phyloP scores from a whole-genome alignment of 345 rosid species.

The Passiflora organensis region DNA sequence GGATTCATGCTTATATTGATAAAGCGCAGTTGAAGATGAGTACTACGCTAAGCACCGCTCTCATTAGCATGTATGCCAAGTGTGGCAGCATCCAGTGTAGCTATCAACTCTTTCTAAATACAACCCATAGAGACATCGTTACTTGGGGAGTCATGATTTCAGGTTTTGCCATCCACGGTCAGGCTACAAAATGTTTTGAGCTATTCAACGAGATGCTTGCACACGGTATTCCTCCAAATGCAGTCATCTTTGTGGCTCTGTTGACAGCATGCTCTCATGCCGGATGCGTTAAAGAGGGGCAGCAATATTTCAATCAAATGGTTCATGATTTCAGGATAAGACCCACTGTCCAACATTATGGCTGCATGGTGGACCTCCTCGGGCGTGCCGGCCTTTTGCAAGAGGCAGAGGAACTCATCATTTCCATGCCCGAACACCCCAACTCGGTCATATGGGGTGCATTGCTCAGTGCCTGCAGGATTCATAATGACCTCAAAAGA shows the following conservation, averaged over 20 bases:
- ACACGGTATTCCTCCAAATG: constrained; percentile 13
- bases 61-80: constrained; percentile 17
- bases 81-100: constrained; percentile 18
- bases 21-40: constrained; percentile 7
- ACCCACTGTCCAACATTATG: constrained; percentile 18
- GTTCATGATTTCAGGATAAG: constrained; percentile 6
- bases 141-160: constrained; percentile 23
- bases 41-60: constrained; percentile 10
- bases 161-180: constrained; percentile 14
- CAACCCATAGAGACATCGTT: constrained; percentile 13
- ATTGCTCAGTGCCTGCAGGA: constrained; percentile 7
- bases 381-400: constrained; percentile 8
- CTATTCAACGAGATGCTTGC: constrained; percentile 19
- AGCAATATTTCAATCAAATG: constrained; percentile 14
- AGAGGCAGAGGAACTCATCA: constrained; percentile 9
- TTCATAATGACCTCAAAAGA: constrained; percentile 3
- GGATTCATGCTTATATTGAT: constrained; percentile 22
- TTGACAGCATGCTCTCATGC: constrained; percentile 18
- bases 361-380: constrained; percentile 12
- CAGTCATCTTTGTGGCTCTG: constrained; percentile 14
- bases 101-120: constrained; percentile 10
- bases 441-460: constrained; percentile 10
- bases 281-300: constrained; percentile 15
- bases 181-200: constrained; percentile 11
- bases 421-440: constrained; percentile 6